Conservation (phyloP, 148 eudicot genomes). For the Arbutus unedo region DNA sequence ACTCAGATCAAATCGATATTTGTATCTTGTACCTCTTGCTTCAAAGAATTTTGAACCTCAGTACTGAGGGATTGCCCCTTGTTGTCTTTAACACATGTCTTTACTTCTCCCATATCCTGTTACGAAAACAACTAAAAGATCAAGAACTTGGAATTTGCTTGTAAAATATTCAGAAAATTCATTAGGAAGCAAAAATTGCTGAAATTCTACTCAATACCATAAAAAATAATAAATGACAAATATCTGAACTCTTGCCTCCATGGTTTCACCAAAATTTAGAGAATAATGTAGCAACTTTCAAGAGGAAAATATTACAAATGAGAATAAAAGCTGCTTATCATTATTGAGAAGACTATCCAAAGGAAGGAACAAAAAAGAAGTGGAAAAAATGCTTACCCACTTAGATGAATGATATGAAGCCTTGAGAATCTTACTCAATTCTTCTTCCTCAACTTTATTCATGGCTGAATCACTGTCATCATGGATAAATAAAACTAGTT, state of each 20-base stretch:
- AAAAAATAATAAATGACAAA: neutral
- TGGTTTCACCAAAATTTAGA: neutral
- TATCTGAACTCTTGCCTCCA: no score
- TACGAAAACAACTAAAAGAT: neutral
- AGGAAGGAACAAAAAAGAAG: neutral
- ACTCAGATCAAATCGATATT: neutral
- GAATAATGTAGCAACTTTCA: neutral
- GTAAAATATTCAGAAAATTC: neutral
- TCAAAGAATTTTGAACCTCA: slow-evolving; percentile 34
- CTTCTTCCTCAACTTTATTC: slow-evolving; percentile 13
- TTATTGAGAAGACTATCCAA: neutral
- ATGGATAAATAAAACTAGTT: neutral
- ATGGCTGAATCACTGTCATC: slow-evolving; percentile 22
- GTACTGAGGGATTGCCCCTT: slow-evolving; percentile 22
- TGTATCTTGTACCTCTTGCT: slow-evolving; percentile 36
- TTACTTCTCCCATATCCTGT: slow-evolving; percentile 28
- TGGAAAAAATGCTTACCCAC: slow-evolving; percentile 22
- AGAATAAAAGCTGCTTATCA: neutral
- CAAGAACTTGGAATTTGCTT: neutral
- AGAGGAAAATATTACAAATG: neutral
- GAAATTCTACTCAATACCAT: no score
- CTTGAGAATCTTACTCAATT: slow-evolving; percentile 14
- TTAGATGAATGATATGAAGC: slow-evolving; percentile 17
- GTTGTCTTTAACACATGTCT: slow-evolving; percentile 21
- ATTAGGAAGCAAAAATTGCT: neutral